Conservation (phyloP, 495 filamentous ascomycete genomes). For the Hyaloscypha variabilis region DNA sequence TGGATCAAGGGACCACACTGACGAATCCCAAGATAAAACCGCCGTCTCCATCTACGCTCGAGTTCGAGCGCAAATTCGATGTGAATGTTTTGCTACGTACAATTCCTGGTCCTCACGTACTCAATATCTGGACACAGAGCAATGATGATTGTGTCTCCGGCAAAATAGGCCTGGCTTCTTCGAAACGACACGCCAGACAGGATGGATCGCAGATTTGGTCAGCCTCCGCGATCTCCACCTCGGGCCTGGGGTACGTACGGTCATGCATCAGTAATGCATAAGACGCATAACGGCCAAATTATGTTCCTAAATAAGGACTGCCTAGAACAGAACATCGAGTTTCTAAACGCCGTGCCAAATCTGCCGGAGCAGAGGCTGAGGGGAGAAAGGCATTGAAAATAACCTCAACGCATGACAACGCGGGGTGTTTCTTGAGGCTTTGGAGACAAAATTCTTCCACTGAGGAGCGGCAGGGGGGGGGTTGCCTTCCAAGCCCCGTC, state of each 20-base stretch:
- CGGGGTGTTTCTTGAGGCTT: neutral
- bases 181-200: slow-evolving; percentile 8
- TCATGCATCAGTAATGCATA: slow-evolving; percentile 19
- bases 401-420: slow-evolving; percentile 12
- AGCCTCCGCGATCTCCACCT: neutral
- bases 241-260: neutral
- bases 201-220: neutral
- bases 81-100: neutral
- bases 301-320: slow-evolving; percentile 9
- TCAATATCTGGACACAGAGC: neutral
- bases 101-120: neutral
- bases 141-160: neutral
- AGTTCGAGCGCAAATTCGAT: neutral
- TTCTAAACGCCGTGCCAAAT: neutral
- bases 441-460: neutral
- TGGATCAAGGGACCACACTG: neutral
- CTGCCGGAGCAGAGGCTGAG: neutral
- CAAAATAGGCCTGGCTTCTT: neutral
- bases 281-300: slow-evolving; percentile 7
- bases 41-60: neutral
- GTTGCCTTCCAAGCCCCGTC: neutral
- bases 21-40: slow-evolving; percentile 8
- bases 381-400: neutral
- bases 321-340: slow-evolving; percentile 17
- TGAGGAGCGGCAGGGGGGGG: neutral